Evolutionary conservation across 345 rosid genomes (phyloP), one percentile per base, ranked within the genome.

Genomic region (Rhizophora mangle): DNA sequence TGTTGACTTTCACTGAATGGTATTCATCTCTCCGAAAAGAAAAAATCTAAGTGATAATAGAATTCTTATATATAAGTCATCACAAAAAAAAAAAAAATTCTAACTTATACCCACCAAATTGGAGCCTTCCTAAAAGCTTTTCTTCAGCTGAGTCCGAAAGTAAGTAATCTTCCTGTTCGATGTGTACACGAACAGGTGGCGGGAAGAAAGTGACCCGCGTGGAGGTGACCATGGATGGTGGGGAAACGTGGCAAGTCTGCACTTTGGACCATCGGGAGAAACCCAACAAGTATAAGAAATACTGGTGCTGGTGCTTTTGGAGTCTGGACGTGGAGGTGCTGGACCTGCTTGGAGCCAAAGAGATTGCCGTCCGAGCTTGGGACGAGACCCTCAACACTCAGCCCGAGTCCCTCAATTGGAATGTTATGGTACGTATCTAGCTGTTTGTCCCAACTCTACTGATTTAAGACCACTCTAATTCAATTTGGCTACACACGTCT

Each of bases 231-330:
- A 62, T 90, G 89, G 96, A 95, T 24, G 96, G 92, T 18, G 99
- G 99, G 16, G 97, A 92, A 31, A 87, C 92, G 30, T 95, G 99
- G 99, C 88, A 80, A 60, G 80, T 95, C 27, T 95, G 99, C 82
- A 62, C 64, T 29, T 64, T 95, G 71, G 92, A 95, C 56, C 92
- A 80, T 47, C 88, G 73, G 5, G 99, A 92, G 85, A 87, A 80
- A 62, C 83, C 93, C 1, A 90, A 69, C 83, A 90, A 82, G 54
- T 92, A 82, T 36, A 97, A 96, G 1, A 92, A 73, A 30, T 87
- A 68, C 63, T 95, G 96, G 96, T 95, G 99, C 68, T 95, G 99
- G 99, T 95, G 97, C 84, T 92, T 95, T 80, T 95, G 99, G 97
- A 81, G 89, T 6, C 69, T 91, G 19, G 93, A 90, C 61, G 96